A percentile compares a stretch with the other conserved stretches of the same genome.
These are phyloP conservation scores for Trichoderma atrobrunneum DNA, from an alignment of 2,329 filamentous ascomycete genomes.

Conservation along the genomic window DNA sequence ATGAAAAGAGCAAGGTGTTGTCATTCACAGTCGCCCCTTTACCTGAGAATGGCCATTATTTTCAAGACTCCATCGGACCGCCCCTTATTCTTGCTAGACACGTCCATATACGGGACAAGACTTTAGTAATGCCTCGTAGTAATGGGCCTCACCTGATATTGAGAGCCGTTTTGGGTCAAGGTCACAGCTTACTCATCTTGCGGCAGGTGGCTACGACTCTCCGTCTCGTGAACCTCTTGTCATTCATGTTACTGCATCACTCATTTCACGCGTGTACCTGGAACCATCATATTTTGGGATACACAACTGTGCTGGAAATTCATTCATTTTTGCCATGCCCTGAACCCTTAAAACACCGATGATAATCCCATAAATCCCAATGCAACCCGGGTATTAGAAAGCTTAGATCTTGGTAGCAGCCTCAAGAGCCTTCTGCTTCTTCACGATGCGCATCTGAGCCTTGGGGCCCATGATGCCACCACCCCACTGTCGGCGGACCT, in stretches of 20 bases:
- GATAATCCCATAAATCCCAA: slow-evolving; percentile 38
- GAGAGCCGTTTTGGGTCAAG: neutral
- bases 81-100: neutral
- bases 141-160: neutral
- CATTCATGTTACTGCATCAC: slow-evolving; percentile 1
- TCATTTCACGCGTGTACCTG: slow-evolving; percentile 1
- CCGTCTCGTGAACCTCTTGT: neutral
- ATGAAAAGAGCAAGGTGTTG: neutral
- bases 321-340: slow-evolving; percentile 42
- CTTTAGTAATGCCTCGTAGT: neutral
- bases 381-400: slow-evolving; percentile 40
- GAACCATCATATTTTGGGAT: slow-evolving; percentile 17
- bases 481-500: slow-evolving; percentile 90
- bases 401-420: slow-evolving; percentile 94
- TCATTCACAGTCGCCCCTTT: neutral
- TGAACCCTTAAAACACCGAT: slow-evolving; percentile 42
- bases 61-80: neutral
- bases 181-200: neutral
- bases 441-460: slow-evolving; percentile 72
- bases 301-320: slow-evolving; percentile 36
- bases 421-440: slow-evolving; percentile 94
- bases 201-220: neutral
- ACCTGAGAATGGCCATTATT: neutral
- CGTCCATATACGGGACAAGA: neutral
- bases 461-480: slow-evolving; percentile 99